These are phyloP conservation scores for Monosporascus sp. DNA, from an alignment of 2,329 filamentous ascomycete genomes.

Conservation along the genomic window DNA sequence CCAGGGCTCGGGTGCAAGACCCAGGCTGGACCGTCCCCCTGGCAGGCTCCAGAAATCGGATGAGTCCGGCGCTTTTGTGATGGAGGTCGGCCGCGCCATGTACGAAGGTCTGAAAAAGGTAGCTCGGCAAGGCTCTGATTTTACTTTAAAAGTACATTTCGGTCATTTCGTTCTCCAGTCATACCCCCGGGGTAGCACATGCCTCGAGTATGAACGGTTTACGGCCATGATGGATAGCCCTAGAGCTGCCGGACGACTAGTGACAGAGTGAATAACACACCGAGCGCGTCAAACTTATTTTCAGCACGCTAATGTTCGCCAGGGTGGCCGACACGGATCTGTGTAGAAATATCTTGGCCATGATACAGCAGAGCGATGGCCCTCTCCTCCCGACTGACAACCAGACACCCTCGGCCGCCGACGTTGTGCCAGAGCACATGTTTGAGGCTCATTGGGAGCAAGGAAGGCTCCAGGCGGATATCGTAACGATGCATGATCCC, in stretches of 20 bases:
- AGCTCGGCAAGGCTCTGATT: background rate
- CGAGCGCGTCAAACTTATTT: background rate
- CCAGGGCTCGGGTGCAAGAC: background rate
- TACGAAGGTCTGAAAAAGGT: background rate
- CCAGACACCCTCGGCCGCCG: constrained; percentile 8
- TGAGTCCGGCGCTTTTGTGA: background rate
- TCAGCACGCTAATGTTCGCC: background rate
- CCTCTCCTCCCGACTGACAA: constrained; percentile 12
- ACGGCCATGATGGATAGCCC: background rate
- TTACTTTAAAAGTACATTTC: background rate
- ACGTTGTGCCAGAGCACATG: constrained; percentile 17
- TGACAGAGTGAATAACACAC: background rate
- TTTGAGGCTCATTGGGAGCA: constrained; percentile 14
- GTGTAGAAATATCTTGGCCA: background rate
- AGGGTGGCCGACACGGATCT: background rate
- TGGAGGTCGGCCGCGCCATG: background rate
- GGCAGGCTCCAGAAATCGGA: background rate
- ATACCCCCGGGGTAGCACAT: background rate
- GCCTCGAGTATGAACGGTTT: background rate
- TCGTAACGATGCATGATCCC: constrained; percentile 5
- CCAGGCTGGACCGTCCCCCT: background rate
- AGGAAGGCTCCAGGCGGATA: constrained; percentile 10
- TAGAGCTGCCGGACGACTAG: background rate
- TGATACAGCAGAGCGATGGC: background rate
- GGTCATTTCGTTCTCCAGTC: background rate